Base-by-base conservation (phyloP, 2,329 filamentous ascomycete species). In the Talaromyces rugulosus region DNA sequence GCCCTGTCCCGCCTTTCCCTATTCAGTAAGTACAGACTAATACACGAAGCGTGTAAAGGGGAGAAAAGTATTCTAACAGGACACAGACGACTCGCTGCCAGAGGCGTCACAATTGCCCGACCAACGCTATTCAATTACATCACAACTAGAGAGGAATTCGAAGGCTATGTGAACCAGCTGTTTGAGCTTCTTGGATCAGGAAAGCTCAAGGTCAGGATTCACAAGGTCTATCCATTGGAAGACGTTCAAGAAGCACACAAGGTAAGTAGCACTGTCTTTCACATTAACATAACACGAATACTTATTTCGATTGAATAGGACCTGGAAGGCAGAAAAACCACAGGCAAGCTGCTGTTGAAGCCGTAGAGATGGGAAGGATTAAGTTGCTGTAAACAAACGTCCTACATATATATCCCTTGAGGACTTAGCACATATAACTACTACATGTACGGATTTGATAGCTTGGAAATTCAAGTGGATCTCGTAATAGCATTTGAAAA, bases 301-400 rank as follows among this genome's bases (percentile, higher is more conserved):
- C 34, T 23, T 42, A 14, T 44, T 7, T 33, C 28, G 11, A 16
- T 27, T 18, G 27, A 57, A 58, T 64, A 83, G 73, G 91, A 96
- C 74, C 82, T 97, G 52, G 90, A 96, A 77, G 85, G 90, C 50
- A 83, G 92, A 68, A 91, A 89, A 81, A 95, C 91, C 1, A 91
- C 87, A 11, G 93, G 93, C 18, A 96, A 96, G 80, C 75, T 96
- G 65, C 74, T 97, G 61, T 74, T 96, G 70, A 88, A 87, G 77
- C 83, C 86, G 56, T 64, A 36, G 23, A 53, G 7, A 31, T 27
- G 16, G 50, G 6, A 14, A 31, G 23, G n/a, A 18, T 28, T 30
- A 9, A 16, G 31, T 28, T 14, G 6, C 42, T 47, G 18, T 47
- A 47, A 14, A 47, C 44, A 16, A 40, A 40, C n/a, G 18, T 12